Evolutionary conservation across 2,329 filamentous ascomycete genomes (phyloP), one percentile per base, ranked within the genome.

Genomic region (Fusarium pseudocircinatum): DNA sequence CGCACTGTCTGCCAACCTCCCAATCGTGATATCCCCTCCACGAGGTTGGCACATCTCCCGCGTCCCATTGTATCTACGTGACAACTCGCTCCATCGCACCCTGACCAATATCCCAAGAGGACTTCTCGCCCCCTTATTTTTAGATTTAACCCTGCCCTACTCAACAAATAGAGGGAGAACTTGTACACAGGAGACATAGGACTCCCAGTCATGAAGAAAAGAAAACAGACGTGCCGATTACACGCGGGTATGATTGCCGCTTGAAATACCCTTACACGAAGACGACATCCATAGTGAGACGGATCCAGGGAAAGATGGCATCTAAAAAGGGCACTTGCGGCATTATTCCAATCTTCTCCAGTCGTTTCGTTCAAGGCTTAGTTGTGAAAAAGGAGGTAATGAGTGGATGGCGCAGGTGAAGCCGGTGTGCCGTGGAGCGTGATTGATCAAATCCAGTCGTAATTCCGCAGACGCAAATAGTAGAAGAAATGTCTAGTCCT

Each of bases 351-450:
- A 70, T 72, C 47, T 73, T 74, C 70, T 74, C 73, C 69, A 66
- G 72, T 77, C 74, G 77, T 70, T 78, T 77, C 75, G 76, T 71
- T 75, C 65, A 78, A 76, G 67, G 65, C 54, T 68, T 73, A 72
- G 56, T 75, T 76, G 67, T 77, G 75, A 72, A 73, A 69, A 77
- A 73, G 71, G 73, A 60, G 75, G 50, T 76, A 83, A 84, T 78
- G 83, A 84, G 78, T 78, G 83, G 81, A 84, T 78, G 81, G 82
- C 80, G 78, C 81, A 83, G 78, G 78, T 79, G 70, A 61, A 70
- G 75, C 67, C 73, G 70, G 71, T 64, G 71, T 72, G 63, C 69
- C 70, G 56, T 75, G 66, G 75, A 75, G 74, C 74, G 73, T 77
- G 70, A 64, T 72, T 76, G 69, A 74, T 79, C 69, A 78, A 76